Base-by-base conservation (phyloP, 257 asterid genomes). In the Verbascum thapsus region DNA sequence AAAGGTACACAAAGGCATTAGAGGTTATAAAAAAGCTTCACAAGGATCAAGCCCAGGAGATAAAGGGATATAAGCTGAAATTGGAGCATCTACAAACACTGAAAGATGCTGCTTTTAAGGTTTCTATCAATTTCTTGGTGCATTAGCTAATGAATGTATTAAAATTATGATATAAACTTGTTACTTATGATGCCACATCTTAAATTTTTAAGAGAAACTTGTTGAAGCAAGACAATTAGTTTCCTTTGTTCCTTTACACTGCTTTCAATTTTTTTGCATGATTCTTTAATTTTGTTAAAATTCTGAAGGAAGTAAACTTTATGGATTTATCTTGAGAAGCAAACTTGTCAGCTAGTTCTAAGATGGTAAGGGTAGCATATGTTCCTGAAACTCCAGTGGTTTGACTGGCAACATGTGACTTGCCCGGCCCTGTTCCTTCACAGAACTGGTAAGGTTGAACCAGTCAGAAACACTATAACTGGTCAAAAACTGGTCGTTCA, bases 1-100 rank as follows among this genome's bases (percentile, higher is more conserved):
- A 49, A 69, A 92, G 99, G 86, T 92, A 92, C 76, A 92, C 99
- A 26, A 92, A 89, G 83, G 99, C 99, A 34, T 75, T 92, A 73
- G 99, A 89, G 85, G 97, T 89, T 74, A 89, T 92, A 53, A 92
- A 87, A 75, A 89, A 89, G 79, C 99, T 92, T 76, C 99, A 92
- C 83, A 92, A 85, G 87, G 97, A 89, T 71, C 99, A 87, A 80
- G 86, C 86, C 22, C 99, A 85, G 64, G 99, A 92, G 78, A 89
- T 92, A 67, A 89, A 89, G 86, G 53, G 90, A 48, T 92, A 72
- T 68, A 92, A 85, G 80, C 81, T 92, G 79, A 92, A 92, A 74
- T 58, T 89, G 86, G 99, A 87, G 81, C 85, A 89, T 80, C 88
- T 89, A 54, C 99, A 92, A 67, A 85, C 95, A 42, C 76, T 89